A percentile compares a stretch with the other conserved stretches of the same genome.
Evolutionary conservation across 345 rosid genomes (phyloP).

Genomic region (Hibiscus trionum): DNA sequence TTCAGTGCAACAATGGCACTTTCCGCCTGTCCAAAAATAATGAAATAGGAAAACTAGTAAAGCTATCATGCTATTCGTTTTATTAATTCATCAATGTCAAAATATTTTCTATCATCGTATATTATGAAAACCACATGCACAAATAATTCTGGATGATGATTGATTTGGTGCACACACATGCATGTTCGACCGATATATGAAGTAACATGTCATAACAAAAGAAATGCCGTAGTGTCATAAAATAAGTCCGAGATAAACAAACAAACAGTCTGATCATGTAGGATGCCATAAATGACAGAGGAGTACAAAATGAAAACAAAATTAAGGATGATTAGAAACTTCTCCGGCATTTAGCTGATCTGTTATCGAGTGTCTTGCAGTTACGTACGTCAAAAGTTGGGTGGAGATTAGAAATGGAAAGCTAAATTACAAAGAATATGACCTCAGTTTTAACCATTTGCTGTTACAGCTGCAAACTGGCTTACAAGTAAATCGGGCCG

Average conservation of each 20-base stretch:
- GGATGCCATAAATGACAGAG: background rate
- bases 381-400: background rate
- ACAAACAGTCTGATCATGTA: background rate
- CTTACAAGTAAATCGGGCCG: background rate
- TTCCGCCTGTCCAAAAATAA: conserved; percentile 50
- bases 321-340: background rate
- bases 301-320: background rate
- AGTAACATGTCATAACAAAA: background rate
- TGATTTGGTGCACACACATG: background rate
- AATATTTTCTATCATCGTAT: too few species aligned
- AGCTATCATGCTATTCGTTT: background rate
- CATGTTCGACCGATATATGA: background rate
- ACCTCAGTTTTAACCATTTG: background rate
- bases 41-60: background rate
- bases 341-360: background rate
- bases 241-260: background rate
- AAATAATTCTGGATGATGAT: background rate
- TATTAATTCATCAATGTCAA: too few species aligned
- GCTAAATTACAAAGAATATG: background rate
- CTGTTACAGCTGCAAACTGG: background rate
- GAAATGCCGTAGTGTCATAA: background rate
- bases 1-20: conserved; percentile 68
- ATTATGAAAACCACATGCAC: background rate
- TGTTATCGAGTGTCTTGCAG: background rate
- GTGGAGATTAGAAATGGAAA: background rate